phyloP scores from a whole-genome alignment of 495 filamentous ascomycete species.

The Penicillium cinerascens region DNA sequence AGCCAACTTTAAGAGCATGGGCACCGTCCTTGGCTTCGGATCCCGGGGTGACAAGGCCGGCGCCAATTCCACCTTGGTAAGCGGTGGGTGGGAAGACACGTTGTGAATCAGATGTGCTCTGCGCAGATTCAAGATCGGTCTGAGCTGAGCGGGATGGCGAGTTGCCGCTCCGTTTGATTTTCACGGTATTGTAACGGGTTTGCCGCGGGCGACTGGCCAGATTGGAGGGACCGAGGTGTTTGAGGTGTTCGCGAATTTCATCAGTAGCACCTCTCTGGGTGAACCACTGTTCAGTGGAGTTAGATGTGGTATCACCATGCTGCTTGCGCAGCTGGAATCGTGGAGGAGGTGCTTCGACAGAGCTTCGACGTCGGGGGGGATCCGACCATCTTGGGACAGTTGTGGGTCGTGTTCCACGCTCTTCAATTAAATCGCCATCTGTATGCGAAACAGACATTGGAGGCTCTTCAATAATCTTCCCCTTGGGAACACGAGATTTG shows the following conservation, averaged over 20 bases:
- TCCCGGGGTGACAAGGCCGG: conserved; percentile 49
- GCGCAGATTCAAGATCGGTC: conserved; percentile 35
- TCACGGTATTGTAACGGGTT: conserved; percentile 84
- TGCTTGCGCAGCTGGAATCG: conserved; percentile 41
- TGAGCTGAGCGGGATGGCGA: conserved; percentile 40
- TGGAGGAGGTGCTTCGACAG: conserved; percentile 51
- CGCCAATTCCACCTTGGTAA: conserved; percentile 48
- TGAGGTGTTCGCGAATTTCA: conserved; percentile 79
- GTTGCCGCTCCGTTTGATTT: conserved; percentile 71
- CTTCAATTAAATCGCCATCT: conserved; percentile 38
- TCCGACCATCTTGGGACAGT: conserved; percentile 9
- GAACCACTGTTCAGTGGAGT: conserved; percentile 28
- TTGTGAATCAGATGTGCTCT: conserved; percentile 28
- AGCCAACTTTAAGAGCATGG: conserved; percentile 61
- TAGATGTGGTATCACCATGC: conserved; percentile 26
- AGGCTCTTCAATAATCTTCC: conserved; percentile 50
- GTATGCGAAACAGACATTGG: conserved; percentile 26
- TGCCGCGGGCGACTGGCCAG: conserved; percentile 75
- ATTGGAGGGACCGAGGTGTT: conserved; percentile 90
- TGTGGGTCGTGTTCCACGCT: conserved; percentile 21
- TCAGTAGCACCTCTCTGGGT: conserved; percentile 40
- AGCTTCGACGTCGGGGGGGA: conserved; percentile 32
- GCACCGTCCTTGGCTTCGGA: conserved; percentile 64
- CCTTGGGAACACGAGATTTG: conserved; percentile 56
- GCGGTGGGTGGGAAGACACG: conserved; percentile 18